These are phyloP conservation scores for Geotrichum fermentans DNA, from an alignment of 1,139 yeast genomes.

Conservation along the genomic window DNA sequence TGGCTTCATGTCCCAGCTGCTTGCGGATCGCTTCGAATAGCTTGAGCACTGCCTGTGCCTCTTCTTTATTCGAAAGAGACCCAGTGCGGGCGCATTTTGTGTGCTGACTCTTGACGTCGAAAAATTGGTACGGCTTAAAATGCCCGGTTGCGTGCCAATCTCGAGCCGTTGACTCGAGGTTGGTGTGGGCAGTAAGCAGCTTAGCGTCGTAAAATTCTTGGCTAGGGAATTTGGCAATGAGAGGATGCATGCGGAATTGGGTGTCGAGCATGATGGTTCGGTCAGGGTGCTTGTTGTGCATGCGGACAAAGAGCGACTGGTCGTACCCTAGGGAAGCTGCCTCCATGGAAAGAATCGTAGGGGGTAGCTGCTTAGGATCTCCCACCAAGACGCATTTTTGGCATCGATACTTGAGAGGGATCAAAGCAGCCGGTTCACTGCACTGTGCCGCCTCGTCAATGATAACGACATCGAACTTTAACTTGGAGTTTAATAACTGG, in stretches of 20 bases:
- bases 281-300: slow-evolving; percentile 65
- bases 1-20: slow-evolving; percentile 37
- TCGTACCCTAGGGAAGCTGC: slow-evolving; percentile 80
- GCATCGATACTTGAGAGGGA: slow-evolving; percentile 91
- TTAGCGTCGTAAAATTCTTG: slow-evolving; percentile 71
- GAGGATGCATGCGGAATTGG: slow-evolving; percentile 99
- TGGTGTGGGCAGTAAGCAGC: slow-evolving; percentile 65
- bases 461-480: slow-evolving; percentile 83
- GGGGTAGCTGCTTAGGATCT: slow-evolving; percentile 97
- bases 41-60: slow-evolving; percentile 36
- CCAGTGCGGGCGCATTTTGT: slow-evolving; percentile 38
- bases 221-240: slow-evolving; percentile 82
- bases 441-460: slow-evolving; percentile 98
- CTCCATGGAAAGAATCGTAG: slow-evolving; percentile 90
- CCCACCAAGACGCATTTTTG: slow-evolving; percentile 94
- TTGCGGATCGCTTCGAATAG: slow-evolving; percentile 43
- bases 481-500: slow-evolving; percentile 64
- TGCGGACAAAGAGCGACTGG: slow-evolving; percentile 88
- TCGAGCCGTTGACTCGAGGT: slow-evolving; percentile 45
- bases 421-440: slow-evolving; percentile 86
- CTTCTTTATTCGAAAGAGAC: slow-evolving; percentile 18
- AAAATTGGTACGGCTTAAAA: slow-evolving; percentile 77
- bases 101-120: slow-evolving; percentile 64
- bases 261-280: slow-evolving; percentile 75
- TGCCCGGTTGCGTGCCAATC: slow-evolving; percentile 64